Evolutionary conservation across 2,329 filamentous ascomycete genomes (phyloP).

Genomic region (Phaeosphaeria sp.): DNA sequence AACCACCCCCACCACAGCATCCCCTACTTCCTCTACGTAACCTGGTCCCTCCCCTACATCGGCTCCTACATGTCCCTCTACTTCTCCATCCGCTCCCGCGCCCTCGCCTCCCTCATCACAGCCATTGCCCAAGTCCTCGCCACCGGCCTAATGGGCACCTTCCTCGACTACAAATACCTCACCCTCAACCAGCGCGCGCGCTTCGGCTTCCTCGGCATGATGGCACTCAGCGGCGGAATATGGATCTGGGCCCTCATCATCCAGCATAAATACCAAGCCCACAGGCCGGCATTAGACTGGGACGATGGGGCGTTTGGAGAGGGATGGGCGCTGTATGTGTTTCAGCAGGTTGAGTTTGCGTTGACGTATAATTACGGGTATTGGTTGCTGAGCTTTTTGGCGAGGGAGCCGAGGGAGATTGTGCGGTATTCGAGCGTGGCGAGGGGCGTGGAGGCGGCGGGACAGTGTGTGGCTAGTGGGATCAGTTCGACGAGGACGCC

Average conservation of each 20-base stretch:
- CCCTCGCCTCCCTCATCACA: slow-evolving; percentile 23
- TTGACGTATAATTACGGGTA: slow-evolving; percentile 46
- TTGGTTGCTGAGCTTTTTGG: slow-evolving; percentile 42
- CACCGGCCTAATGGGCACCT: slow-evolving; percentile 1
- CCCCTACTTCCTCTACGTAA: slow-evolving; percentile 31
- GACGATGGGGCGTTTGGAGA: slow-evolving; percentile 28
- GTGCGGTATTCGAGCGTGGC: slow-evolving; percentile 31
- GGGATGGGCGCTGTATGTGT: slow-evolving; percentile 43
- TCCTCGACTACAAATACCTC: not conserved
- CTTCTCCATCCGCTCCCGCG: slow-evolving; percentile 21
- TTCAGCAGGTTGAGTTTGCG: slow-evolving; percentile 43
- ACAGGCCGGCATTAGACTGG: slow-evolving; percentile 38
- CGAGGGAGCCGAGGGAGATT: slow-evolving; percentile 29
- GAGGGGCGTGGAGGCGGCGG: slow-evolving; percentile 36
- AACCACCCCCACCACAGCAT: slow-evolving; percentile 3
- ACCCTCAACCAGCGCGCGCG: not conserved
- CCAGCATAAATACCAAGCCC: slow-evolving; percentile 32
- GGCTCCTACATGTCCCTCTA: slow-evolving; percentile 24
- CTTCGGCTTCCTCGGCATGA: not conserved
- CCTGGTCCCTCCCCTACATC: slow-evolving; percentile 23
- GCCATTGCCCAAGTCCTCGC: slow-evolving; percentile 32
- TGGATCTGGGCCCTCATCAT: slow-evolving; percentile 41
- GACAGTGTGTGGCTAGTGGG: slow-evolving; percentile 36
- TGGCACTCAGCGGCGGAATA: slow-evolving; percentile 28
- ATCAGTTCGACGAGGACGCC: slow-evolving; percentile 40